These are phyloP conservation scores for Aspergillus ustus DNA, from an alignment of 2,329 filamentous ascomycete species.

Conservation along the genomic window DNA sequence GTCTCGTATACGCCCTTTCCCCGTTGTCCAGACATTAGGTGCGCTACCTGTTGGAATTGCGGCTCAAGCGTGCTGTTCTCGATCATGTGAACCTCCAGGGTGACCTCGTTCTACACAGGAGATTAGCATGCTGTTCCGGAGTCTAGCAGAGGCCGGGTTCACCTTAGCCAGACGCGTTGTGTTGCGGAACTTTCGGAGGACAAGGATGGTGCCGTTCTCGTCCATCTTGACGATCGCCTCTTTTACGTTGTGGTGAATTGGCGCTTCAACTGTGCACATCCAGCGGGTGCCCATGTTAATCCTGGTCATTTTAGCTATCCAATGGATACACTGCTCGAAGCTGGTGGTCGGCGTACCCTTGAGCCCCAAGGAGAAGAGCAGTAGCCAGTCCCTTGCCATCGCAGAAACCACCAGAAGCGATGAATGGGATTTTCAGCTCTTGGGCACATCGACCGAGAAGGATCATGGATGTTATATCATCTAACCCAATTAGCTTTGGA, in stretches of 20 bases:
- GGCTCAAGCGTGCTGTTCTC: slow-evolving; percentile 14
- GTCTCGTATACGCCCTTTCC: slow-evolving; percentile 15
- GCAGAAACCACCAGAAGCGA: slow-evolving; percentile 92
- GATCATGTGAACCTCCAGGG: slow-evolving; percentile 14
- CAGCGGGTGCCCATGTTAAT: slow-evolving; percentile 99
- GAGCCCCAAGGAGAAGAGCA: slow-evolving; percentile 83
- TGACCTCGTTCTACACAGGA: slow-evolving; percentile 12
- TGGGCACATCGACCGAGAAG: slow-evolving; percentile 85
- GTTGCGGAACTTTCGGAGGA: slow-evolving; percentile 56
- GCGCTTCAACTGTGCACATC: slow-evolving; percentile 92
- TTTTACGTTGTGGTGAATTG: slow-evolving; percentile 92
- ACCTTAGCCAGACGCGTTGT: slow-evolving; percentile 13
- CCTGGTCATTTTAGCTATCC: neutral
- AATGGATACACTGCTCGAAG: neutral
- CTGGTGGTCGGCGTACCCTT: slow-evolving; percentile 57
- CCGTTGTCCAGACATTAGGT: slow-evolving; percentile 14
- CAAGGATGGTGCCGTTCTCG: slow-evolving; percentile 87
- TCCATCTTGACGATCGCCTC: slow-evolving; percentile 83
- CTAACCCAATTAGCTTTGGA: neutral
- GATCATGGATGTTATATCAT: slow-evolving; percentile 58
- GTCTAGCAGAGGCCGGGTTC: neutral
- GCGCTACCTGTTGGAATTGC: slow-evolving; percentile 13
- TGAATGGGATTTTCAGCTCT: slow-evolving; percentile 81
- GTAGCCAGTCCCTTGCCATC: slow-evolving; percentile 94
- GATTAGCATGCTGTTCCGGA: neutral